Evolutionary conservation across 1,139 yeast genomes (phyloP).

Genomic region (Suhomyces anneliseae): DNA sequence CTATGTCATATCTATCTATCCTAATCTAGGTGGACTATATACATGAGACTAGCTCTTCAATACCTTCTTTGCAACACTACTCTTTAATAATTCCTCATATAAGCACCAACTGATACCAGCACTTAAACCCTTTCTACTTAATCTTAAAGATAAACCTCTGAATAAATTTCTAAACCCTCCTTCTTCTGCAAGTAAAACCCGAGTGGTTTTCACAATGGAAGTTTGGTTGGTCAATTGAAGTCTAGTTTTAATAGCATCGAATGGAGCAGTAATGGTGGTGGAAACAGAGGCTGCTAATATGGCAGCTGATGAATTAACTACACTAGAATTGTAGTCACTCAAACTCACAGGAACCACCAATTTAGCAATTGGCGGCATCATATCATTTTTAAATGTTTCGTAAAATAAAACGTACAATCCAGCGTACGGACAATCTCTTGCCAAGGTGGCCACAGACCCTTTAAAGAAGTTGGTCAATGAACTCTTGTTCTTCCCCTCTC

Average conservation of each 20-base stretch:
- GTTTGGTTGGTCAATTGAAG: slow-evolving; percentile 57
- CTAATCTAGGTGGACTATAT: neutral
- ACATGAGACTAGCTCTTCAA: slow-evolving; percentile 7
- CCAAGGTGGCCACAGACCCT: slow-evolving; percentile 85
- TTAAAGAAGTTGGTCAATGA: slow-evolving; percentile 68
- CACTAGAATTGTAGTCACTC: slow-evolving; percentile 43
- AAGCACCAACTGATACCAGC: slow-evolving; percentile 98
- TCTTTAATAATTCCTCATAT: slow-evolving; percentile 79
- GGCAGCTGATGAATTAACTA: slow-evolving; percentile 71
- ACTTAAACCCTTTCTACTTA: slow-evolving; percentile 82
- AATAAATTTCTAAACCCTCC: slow-evolving; percentile 69
- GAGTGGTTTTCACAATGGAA: slow-evolving; percentile 30
- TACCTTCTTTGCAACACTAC: slow-evolving; percentile 6
- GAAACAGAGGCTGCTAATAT: slow-evolving; percentile 74
- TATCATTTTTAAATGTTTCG: slow-evolving; percentile 62
- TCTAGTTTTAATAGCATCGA: slow-evolving; percentile 90
- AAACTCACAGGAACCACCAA: slow-evolving; percentile 16
- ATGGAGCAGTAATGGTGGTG: slow-evolving; percentile 89
- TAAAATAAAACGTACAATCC: slow-evolving; percentile 86
- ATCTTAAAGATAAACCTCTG: slow-evolving; percentile 78
- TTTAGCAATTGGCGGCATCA: slow-evolving; percentile 22
- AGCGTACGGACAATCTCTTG: slow-evolving; percentile 95
- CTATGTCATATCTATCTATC: neutral
- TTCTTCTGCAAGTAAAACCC: slow-evolving; percentile 42
- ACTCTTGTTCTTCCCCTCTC: slow-evolving; percentile 33